Evolutionary conservation across 345 rosid species (phyloP), one percentile per base, ranked within the genome.

Genomic region (Hypericum androsaemum): DNA sequence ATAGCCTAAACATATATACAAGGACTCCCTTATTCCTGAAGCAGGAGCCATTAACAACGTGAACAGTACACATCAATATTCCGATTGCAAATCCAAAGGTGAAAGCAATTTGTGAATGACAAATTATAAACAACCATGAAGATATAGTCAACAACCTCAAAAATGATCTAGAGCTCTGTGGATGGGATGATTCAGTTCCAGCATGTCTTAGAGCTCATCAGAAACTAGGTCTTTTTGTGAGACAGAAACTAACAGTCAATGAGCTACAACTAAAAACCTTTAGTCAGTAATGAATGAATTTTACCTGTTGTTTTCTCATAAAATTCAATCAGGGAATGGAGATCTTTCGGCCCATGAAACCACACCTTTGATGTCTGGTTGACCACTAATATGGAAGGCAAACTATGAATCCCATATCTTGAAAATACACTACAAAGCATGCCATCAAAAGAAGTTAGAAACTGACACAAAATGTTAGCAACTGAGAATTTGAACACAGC

Each of bases 391-490:
- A 89, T 65, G 52, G 90, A 71, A 12, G 97, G 97, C 66, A 89
- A 62, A 68, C 94, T 81, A 66, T 74, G 98, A 59, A 90, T 78
- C 62, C 96, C 96, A 62, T 79, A 82, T 66, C 76, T 78, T 9
- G 94, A 92, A 68, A 79, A 88, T 42, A 88, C 53, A 65, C 96
- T 88, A 82, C 68, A 61, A 63, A 49, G 44, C 7, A 57, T 53
- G 37, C 37, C 39, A 46, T 8, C 9, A 44, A 44, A 46, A 3
- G 7, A 50, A 17, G 61, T 43, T 47, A 43, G 8, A 41, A 13
- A 57, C 57, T 36, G 70, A 13, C 43, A 37, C 43, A 55, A 46
- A 39, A 43, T 15, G 8, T 9, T 22, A 5, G n/a, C n/a, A 52
- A 37, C 9, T 52, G 37, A 37, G 39, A 7, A 41, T 12, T 12